Evolutionary conservation across 2,329 filamentous ascomycete species (phyloP).

Genomic region (Alternaria arbusti): DNA sequence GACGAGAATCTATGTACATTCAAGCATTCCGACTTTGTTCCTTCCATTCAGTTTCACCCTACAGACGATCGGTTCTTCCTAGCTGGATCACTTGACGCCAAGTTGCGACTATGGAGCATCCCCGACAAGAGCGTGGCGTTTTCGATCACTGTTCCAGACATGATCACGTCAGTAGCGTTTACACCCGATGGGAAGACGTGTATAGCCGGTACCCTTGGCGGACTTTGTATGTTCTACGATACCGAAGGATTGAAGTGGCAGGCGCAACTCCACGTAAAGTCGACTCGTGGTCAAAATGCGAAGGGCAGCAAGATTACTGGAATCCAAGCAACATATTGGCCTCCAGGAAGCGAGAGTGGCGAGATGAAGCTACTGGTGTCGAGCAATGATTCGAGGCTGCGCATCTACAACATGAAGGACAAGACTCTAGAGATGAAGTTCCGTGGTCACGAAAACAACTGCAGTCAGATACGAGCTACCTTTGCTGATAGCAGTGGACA

Average conservation of each 20-base stretch:
- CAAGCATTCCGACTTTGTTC: constrained; percentile 93
- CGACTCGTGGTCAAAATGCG: constrained; percentile 87
- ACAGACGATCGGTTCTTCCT: constrained; percentile 96
- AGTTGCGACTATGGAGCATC: constrained; percentile 92
- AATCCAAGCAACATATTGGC: constrained; percentile 75
- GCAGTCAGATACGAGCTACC: constrained; percentile 85
- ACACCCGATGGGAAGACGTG: constrained; percentile 88
- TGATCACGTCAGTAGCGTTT: constrained; percentile 94
- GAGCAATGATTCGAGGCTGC: constrained; percentile 91
- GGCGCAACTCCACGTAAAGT: constrained; percentile 90
- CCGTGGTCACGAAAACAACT: constrained; percentile 87
- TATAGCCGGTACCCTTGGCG: constrained; percentile 86
- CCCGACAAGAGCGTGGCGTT: constrained; percentile 94
- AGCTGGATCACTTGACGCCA: constrained; percentile 88
- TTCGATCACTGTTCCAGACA: constrained; percentile 76
- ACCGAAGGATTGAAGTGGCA: constrained; percentile 86
- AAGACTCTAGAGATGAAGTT: constrained; percentile 88
- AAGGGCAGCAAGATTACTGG: constrained; percentile 98
- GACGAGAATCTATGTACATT: constrained; percentile 90
- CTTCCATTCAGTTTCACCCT: constrained; percentile 92
- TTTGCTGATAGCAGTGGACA: constrained; percentile 88
- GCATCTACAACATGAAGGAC: constrained; percentile 86
- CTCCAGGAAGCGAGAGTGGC: constrained; percentile 62
- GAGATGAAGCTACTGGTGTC: constrained; percentile 87
- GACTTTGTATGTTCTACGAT: constrained; percentile 87